Evolutionary conservation across 371 early-diverging fungal genomes (phyloP).

Genomic region (Actinomucor elegans): DNA sequence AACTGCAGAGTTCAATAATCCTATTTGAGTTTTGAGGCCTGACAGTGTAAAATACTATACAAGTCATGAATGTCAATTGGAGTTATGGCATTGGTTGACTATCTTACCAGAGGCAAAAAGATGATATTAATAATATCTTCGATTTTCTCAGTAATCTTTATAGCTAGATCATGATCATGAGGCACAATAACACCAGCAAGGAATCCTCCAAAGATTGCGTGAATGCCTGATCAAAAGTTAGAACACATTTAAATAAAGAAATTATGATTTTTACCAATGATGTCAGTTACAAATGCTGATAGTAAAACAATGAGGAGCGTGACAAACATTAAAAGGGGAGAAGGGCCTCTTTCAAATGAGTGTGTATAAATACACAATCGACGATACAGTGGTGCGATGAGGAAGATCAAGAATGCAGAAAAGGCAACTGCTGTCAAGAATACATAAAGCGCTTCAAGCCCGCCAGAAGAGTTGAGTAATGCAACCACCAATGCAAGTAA

Average conservation of each 20-base stretch:
- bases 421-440: slow-evolving; percentile 66
- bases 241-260: neutral
- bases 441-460: slow-evolving; percentile 69
- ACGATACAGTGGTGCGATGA: slow-evolving; percentile 57
- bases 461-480: slow-evolving; percentile 64
- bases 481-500: slow-evolving; percentile 81
- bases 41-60: slow-evolving; percentile 86
- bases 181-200: slow-evolving; percentile 86
- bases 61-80: neutral
- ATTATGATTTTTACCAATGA: slow-evolving; percentile 59
- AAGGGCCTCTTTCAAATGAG: slow-evolving; percentile 60
- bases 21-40: slow-evolving; percentile 88
- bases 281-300: slow-evolving; percentile 81
- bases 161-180: slow-evolving; percentile 85
- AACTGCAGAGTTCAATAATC: slow-evolving; percentile 63
- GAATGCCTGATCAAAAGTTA: neutral
- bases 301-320: slow-evolving; percentile 62
- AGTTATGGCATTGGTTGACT: no score
- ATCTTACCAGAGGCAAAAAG: slow-evolving; percentile 80
- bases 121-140: slow-evolving; percentile 89
- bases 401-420: slow-evolving; percentile 59
- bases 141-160: slow-evolving; percentile 86
- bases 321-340: slow-evolving; percentile 67
- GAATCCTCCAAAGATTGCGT: slow-evolving; percentile 87
- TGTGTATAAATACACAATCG: slow-evolving; percentile 43